phyloP scores from a whole-genome alignment of 2,329 filamentous ascomycete species.

The Fusarium sp. region DNA sequence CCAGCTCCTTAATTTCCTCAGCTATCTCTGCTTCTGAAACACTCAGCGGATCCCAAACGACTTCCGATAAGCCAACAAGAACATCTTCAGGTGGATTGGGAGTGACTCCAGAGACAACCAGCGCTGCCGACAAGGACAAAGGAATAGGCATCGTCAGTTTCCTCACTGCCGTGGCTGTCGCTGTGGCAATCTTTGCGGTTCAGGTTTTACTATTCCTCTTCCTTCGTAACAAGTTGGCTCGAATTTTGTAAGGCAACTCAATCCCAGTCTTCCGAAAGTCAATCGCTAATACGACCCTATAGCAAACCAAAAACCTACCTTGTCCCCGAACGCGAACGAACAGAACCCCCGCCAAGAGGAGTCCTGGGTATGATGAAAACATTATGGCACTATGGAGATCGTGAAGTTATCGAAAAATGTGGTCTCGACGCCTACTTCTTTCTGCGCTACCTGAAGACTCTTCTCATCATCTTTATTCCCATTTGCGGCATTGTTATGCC shows the following conservation, averaged over 20 bases:
- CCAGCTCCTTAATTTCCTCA: conserved; percentile 22
- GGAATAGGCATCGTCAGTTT: conserved; percentile 62
- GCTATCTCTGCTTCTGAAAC: conserved; percentile 27
- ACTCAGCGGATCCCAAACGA: conserved; percentile 4
- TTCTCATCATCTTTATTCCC: conserved; percentile 92
- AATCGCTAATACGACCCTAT: conserved; percentile 9
- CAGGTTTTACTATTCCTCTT: conserved; percentile 79
- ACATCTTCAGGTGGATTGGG: neutral
- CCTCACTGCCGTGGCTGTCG: conserved; percentile 72
- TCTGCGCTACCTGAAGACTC: conserved; percentile 80
- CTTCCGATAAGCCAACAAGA: conserved; percentile 5
- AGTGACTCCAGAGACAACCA: neutral
- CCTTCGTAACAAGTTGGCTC: conserved; percentile 80
- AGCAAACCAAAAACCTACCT: conserved; percentile 88
- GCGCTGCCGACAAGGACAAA: conserved; percentile 58
- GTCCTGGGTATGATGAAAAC: conserved; percentile 65
- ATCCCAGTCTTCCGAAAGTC: neutral
- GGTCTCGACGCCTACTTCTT: conserved; percentile 98
- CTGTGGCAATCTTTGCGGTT: conserved; percentile 71
- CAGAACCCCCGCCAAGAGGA: conserved; percentile 74
- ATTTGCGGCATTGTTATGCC: conserved; percentile 83
- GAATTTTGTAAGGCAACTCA: conserved; percentile 77
- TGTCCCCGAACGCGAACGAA: conserved; percentile 86
- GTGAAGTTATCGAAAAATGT: conserved; percentile 93
- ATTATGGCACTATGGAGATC: conserved; percentile 76